phyloP scores from a whole-genome alignment of 805 yeast genomes.

The Osmozyma mogii region DNA sequence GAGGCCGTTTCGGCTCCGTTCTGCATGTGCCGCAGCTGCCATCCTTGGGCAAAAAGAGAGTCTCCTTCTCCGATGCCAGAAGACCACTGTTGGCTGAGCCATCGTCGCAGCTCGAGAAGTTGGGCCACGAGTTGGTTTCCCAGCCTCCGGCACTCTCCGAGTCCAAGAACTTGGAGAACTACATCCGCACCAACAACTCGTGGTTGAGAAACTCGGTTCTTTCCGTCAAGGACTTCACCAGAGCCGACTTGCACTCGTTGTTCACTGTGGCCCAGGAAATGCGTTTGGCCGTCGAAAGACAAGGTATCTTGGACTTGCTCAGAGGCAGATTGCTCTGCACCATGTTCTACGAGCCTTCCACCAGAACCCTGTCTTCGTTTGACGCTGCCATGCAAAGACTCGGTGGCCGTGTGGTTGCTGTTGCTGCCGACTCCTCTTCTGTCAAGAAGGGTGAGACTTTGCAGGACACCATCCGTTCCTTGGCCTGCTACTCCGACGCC shows the following conservation, averaged over 20 bases:
- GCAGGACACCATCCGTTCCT: constrained; percentile 91
- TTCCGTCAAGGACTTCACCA: constrained; percentile 79
- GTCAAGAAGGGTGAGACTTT: constrained; percentile 97
- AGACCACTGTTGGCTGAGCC: constrained; percentile 32
- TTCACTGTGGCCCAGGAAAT: constrained; percentile 97
- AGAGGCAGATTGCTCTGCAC: constrained; percentile 89
- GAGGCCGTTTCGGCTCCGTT: constrained; percentile 39
- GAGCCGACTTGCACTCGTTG: constrained; percentile 85
- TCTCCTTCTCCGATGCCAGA: constrained; percentile 25
- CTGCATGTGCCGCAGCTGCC: constrained; percentile 44
- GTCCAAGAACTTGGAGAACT: constrained; percentile 70
- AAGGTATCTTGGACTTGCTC: constrained; percentile 86
- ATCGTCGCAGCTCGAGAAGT: constrained; percentile 35
- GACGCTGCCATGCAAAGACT: constrained; percentile 99
- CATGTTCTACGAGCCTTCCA: constrained; percentile 96
- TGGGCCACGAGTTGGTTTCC: constrained; percentile 63
- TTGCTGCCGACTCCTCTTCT: constrained; percentile 80
- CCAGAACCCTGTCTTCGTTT: constrained; percentile 93
- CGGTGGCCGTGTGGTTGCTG: constrained; percentile 94
- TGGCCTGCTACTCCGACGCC: constrained; percentile 95
- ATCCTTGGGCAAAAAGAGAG: constrained; percentile 27
- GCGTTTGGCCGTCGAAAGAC: constrained; percentile 94
- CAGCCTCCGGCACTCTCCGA: constrained; percentile 68
- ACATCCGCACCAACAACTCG: constrained; percentile 78
- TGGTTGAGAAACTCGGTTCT: constrained; percentile 82